Evolutionary conservation across 2,329 filamentous ascomycete species (phyloP), one percentile per base, ranked within the genome.

Genomic region (Aspergillus sp.): DNA sequence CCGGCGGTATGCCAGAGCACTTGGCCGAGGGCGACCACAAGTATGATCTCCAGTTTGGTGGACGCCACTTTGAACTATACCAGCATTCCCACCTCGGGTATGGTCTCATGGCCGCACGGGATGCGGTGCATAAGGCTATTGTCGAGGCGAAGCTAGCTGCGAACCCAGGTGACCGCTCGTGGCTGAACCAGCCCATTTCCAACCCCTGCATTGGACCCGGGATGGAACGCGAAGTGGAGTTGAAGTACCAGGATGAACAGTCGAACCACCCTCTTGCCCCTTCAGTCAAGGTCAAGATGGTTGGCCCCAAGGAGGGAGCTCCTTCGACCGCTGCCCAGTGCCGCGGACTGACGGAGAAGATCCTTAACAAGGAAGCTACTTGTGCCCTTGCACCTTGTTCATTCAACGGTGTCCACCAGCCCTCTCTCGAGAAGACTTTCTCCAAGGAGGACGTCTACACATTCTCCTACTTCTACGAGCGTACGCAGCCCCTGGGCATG

Each of bases 1-100:
- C 83, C 50, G 90, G 90, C 61, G 93, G 92, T 59, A 90, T 97
- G 82, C 93, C 93, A 0, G 88, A 91, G 72, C 89, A 88, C 73
- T 84, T 99, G 69, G 84, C 88, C 17, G 89, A 93, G 44, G 95
- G 95, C 56, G 93, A 98, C 71, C 95, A 99, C 85, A 97, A 96
- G 79, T 99, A 98, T 78, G 84, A 88, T 52, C 87, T 99, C 58
- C 84, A 86, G 63, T 99, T 98, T 69, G 93, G 93, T 64, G 93
- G 93, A 61, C 90, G 91, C 64, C 82, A 93, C 63, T 99, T 98
- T 72, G 88, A 90, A 50, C 86, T 99, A 40, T 99, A 99, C 80
- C 95, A 99, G 77, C 93, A 99, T 80, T 98, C 93, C 12, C 96
- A 99, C 77, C 86, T 99, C 58, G 93, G 93, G 64, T 99, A 96